Evolutionary conservation across 1,284 basidiomycete genomes (phyloP).

Genomic region (Ustilago bromivora): DNA sequence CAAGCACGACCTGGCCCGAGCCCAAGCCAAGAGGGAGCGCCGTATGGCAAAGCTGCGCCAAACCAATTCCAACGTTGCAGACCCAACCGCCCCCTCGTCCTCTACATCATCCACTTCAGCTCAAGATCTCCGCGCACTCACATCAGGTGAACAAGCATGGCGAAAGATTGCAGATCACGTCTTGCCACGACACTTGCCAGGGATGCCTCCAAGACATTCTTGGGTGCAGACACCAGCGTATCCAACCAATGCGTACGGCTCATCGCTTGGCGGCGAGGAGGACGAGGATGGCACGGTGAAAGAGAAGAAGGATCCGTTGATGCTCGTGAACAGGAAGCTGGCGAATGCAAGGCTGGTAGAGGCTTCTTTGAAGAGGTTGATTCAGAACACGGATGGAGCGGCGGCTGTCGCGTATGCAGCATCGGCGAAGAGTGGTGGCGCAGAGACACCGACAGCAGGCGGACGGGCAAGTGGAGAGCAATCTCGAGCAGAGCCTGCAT

Average conservation of each 20-base stretch:
- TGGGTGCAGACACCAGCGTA: conserved; percentile 61
- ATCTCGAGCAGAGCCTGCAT: background rate
- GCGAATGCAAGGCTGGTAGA: conserved; percentile 62
- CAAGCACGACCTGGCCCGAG: conserved; percentile 24
- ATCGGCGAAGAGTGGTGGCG: conserved; percentile 1
- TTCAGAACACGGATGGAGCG: conserved; percentile 55
- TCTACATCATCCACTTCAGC: conserved; percentile 15
- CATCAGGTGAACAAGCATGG: conserved; percentile 52
- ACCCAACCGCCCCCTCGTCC: background rate
- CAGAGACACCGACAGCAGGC: background rate
- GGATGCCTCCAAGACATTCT: conserved; percentile 56
- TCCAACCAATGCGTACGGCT: conserved; percentile 46
- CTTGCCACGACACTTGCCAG: conserved; percentile 55
- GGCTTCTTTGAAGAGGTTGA: conserved; percentile 52
- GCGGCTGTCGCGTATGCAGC: conserved; percentile 41
- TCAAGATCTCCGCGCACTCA: conserved; percentile 34
- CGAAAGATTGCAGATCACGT: conserved; percentile 49
- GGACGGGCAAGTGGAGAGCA: background rate
- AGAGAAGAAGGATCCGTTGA: conserved; percentile 35
- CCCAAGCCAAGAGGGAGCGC: conserved; percentile 23
- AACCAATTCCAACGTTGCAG: background rate
- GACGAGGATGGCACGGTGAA: conserved; percentile 16
- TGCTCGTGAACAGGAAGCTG: conserved; percentile 59
- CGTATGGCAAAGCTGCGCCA: conserved; percentile 26
- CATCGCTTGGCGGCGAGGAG: conserved; percentile 19